Conservation (phyloP, 768 basidiomycete species). For the Pleurotus giganteus region DNA sequence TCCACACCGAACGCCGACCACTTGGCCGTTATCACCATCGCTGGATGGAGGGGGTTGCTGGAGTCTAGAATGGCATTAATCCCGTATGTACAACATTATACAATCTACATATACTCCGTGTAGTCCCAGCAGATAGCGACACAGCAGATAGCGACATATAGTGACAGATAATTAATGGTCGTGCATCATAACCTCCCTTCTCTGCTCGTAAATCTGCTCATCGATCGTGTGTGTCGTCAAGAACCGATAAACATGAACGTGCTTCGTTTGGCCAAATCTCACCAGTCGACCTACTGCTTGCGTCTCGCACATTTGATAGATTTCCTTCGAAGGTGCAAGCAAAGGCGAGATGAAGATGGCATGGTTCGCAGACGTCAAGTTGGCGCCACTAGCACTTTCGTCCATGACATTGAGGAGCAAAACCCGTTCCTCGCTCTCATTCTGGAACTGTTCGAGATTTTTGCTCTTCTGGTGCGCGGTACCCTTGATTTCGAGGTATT, state of each 20-base stretch:
- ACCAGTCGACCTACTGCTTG: conserved; percentile 83
- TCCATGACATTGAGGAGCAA: conserved; percentile 91
- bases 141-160: neutral
- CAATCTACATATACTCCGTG: conserved; percentile 12
- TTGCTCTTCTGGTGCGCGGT: conserved; percentile 76
- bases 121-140: neutral
- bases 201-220: conserved; percentile 72
- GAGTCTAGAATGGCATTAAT: conserved; percentile 1
- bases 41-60: conserved; percentile 11
- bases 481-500: conserved; percentile 80
- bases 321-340: conserved; percentile 76
- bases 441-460: conserved; percentile 84
- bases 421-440: conserved; percentile 71
- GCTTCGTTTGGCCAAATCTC: conserved; percentile 79
- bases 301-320: conserved; percentile 81
- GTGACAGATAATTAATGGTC: conserved; percentile 1
- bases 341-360: conserved; percentile 94
- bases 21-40: neutral
- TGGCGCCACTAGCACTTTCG: conserved; percentile 92
- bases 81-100: conserved; percentile 1
- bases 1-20: too few species aligned
- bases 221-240: conserved; percentile 88
- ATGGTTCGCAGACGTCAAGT: conserved; percentile 91
- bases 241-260: conserved; percentile 81
- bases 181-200: conserved; percentile 26